A percentile compares a stretch with the other conserved stretches of the same genome.
Evolutionary conservation across 306 rosid species (phyloP).

Genomic region (Rosa lucieae): DNA sequence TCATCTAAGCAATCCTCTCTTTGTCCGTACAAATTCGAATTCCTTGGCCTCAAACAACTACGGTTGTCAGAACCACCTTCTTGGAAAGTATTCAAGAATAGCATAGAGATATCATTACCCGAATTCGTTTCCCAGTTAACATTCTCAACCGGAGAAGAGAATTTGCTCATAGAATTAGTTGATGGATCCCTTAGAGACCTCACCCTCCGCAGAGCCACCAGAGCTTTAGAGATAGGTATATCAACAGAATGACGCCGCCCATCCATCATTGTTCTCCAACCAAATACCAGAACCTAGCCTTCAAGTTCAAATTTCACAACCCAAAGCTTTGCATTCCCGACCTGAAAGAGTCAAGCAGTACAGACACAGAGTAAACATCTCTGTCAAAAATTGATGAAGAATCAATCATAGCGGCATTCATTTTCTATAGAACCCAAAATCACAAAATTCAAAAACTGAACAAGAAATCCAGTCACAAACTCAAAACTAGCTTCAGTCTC

Average conservation of each 20-base stretch:
- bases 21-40: conserved; percentile 28
- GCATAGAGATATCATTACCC: conserved; percentile 50
- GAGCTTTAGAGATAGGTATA: conserved; percentile 77
- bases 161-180: conserved; percentile 65
- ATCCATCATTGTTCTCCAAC: conserved; percentile 51
- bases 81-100: conserved; percentile 36
- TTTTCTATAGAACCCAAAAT: neutral
- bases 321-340: conserved; percentile 17
- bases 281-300: neutral
- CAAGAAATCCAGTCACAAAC: neutral
- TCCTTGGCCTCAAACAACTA: conserved; percentile 28
- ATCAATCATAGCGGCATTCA: neutral
- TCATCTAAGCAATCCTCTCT: conserved; percentile 34
- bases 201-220: conserved; percentile 76
- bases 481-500: neutral
- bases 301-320: conserved; percentile 23
- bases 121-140: conserved; percentile 77
- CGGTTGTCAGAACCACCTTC: conserved; percentile 39
- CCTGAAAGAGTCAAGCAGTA: conserved; percentile 20
- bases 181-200: conserved; percentile 91
- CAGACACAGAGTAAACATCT: conserved; percentile 1
- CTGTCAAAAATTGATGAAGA: conserved; percentile 16
- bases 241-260: conserved; percentile 86
- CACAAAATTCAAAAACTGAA: neutral
- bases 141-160: conserved; percentile 52